A percentile compares a stretch with the other conserved stretches of the same genome.
Evolutionary conservation across 2,329 filamentous ascomycete genomes (phyloP).

Genomic region (Arthrinium phaeospermum): DNA sequence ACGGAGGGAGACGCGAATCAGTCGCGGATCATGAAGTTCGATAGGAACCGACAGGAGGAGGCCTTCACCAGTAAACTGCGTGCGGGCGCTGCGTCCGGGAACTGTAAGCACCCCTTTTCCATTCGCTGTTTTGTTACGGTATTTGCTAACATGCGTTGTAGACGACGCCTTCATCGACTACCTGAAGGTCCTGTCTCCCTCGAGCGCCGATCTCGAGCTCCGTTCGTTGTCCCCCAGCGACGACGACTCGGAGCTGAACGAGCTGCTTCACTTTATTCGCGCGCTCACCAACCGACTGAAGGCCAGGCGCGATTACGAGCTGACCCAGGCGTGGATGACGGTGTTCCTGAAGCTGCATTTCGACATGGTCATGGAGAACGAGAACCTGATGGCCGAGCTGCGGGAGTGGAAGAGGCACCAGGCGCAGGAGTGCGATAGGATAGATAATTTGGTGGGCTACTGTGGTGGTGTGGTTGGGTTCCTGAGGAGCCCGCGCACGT

Average conservation of each 20-base stretch:
- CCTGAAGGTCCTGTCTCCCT: conserved; percentile 80
- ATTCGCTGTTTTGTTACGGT: neutral
- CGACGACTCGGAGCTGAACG: conserved; percentile 61
- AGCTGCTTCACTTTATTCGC: conserved; percentile 80
- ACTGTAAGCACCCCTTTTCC: conserved; percentile 58
- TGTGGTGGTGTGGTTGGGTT: conserved; percentile 86
- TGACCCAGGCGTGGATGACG: conserved; percentile 96
- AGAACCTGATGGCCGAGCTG: conserved; percentile 63
- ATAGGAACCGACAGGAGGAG: conserved; percentile 62
- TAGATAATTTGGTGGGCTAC: conserved; percentile 83
- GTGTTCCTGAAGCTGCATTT: conserved; percentile 86
- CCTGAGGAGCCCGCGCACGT: conserved; percentile 68
- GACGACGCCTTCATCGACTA: conserved; percentile 75
- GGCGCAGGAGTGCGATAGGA: conserved; percentile 70
- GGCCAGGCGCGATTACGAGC: conserved; percentile 82
- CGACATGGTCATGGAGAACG: conserved; percentile 57
- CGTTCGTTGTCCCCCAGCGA: conserved; percentile 69
- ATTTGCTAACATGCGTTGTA: conserved; percentile 35
- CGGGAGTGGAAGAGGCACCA: conserved; percentile 75
- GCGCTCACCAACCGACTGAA: conserved; percentile 76
- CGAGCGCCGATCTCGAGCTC: conserved; percentile 88
- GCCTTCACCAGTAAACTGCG: conserved; percentile 64
- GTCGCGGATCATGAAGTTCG: conserved; percentile 73
- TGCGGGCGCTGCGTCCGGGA: conserved; percentile 56
- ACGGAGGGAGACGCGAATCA: conserved; percentile 37